Evolutionary conservation across 441 rosid species (phyloP).

Genomic region (Melastoma candidum): DNA sequence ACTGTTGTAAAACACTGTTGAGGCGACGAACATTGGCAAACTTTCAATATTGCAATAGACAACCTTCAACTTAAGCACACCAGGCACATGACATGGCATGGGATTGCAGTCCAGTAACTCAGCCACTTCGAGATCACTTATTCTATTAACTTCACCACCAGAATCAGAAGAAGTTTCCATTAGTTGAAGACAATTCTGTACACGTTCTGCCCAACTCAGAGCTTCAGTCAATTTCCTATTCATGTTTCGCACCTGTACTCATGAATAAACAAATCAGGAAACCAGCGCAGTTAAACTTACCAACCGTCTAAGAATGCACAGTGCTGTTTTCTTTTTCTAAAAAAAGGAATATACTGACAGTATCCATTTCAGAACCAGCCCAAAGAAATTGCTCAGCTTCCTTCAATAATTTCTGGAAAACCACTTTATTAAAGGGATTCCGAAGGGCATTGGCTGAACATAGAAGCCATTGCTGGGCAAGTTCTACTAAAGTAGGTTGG

Average conservation of each 20-base stretch:
- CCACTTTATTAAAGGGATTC: conserved; percentile 42
- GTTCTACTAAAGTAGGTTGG: conserved; percentile 42
- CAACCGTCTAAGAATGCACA: too few species aligned
- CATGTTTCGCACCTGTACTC: conserved; percentile 55
- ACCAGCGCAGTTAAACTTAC: too few species aligned
- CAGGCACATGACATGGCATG: conserved; percentile 60
- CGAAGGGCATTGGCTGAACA: conserved; percentile 34
- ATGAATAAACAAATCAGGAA: too few species aligned
- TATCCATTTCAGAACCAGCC: conserved; percentile 92
- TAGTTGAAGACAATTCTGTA: conserved; percentile 46
- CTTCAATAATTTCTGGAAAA: conserved; percentile 45
- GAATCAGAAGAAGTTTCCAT: conserved; percentile 27
- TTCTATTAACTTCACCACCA: conserved; percentile 31
- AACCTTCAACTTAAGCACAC: conserved; percentile 70
- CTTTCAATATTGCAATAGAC: conserved; percentile 12
- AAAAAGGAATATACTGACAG: conserved; percentile 36
- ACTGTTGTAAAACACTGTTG: conserved; percentile 2
- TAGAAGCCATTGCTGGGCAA: conserved; percentile 66
- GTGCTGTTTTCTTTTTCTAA: too few species aligned
- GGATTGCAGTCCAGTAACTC: conserved; percentile 50
- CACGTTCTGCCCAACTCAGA: conserved; percentile 67
- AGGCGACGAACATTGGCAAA: conserved; percentile 8
- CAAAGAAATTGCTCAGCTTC: conserved; percentile 97
- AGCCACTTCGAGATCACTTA: conserved; percentile 34
- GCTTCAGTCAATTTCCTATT: conserved; percentile 45